These are phyloP conservation scores for Mortierella claussenii DNA, from an alignment of 192 early-diverging fungal genomes.

Conservation along the genomic window DNA sequence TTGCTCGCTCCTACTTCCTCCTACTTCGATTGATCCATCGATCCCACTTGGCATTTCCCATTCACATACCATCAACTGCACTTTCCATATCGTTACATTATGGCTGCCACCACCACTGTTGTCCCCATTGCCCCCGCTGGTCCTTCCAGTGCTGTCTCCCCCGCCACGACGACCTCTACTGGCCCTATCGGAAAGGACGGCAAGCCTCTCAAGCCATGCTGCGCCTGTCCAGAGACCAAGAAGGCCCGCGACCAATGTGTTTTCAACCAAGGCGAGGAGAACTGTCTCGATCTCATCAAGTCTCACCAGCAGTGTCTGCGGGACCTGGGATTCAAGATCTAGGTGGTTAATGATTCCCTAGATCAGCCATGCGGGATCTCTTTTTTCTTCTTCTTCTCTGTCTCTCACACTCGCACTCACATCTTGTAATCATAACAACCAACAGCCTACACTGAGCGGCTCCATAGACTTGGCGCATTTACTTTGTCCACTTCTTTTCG, in stretches of 20 bases:
- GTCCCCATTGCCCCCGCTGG: background rate
- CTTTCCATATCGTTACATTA: background rate
- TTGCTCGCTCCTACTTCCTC: background rate
- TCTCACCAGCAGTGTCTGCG: slow-evolving; percentile 93
- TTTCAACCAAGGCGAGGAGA: slow-evolving; percentile 86
- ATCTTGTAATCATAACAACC: no score
- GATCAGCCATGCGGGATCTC: background rate
- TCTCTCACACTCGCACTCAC: no score
- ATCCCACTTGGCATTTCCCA: no score
- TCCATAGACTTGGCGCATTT: no score
- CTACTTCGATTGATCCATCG: no score
- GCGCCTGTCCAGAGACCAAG: slow-evolving; percentile 96
- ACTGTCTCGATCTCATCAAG: slow-evolving; percentile 88
- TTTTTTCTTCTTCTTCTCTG: background rate
- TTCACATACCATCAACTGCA: no score
- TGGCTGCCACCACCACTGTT: slow-evolving; percentile 13
- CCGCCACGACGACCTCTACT: slow-evolving; percentile 2
- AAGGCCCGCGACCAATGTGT: slow-evolving; percentile 90
- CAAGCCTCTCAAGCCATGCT: slow-evolving; percentile 89
- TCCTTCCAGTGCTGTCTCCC: no score
- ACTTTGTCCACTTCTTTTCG: no score
- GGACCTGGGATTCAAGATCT: slow-evolving; percentile 94
- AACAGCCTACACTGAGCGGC: no score
- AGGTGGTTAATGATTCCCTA: slow-evolving; percentile 15
- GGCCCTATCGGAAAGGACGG: slow-evolving; percentile 57